phyloP scores from a whole-genome alignment of 495 filamentous ascomycete species.

The Neurospora sp. region DNA sequence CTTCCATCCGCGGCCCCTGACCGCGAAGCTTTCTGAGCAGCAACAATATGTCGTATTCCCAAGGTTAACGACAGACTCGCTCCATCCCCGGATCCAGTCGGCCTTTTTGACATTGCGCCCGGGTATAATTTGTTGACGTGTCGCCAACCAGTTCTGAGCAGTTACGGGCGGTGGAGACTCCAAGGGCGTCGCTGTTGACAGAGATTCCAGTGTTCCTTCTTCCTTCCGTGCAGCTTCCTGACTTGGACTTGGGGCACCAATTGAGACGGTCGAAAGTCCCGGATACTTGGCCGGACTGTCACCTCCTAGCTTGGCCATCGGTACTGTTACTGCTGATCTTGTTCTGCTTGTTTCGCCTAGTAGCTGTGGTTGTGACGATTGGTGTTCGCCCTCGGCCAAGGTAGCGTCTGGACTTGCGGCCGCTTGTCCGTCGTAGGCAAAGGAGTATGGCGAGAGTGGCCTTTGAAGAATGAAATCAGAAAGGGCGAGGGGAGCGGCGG shows the following conservation, averaged over 20 bases:
- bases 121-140: conserved; percentile 17
- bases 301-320: neutral
- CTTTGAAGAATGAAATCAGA: conserved; percentile 17
- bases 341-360: neutral
- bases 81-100: conserved; percentile 28
- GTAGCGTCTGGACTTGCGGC: neutral
- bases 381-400: conserved; percentile 2
- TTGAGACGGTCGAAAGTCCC: neutral
- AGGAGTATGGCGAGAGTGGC: conserved; percentile 9
- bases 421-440: conserved; percentile 8
- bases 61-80: conserved; percentile 13
- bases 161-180: neutral
- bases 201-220: neutral
- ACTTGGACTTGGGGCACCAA: neutral
- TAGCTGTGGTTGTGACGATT: neutral
- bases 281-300: neutral
- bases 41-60: conserved; percentile 19
- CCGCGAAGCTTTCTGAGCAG: conserved; percentile 14
- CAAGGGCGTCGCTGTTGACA: neutral
- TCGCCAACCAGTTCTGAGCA: conserved; percentile 15
- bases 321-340: neutral
- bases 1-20: neutral
- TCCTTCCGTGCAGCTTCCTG: neutral
- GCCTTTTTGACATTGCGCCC: conserved; percentile 19
- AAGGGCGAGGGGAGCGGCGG: conserved; percentile 14